These are phyloP conservation scores for Fusarium pseudoanthophilum DNA, from an alignment of 2,329 filamentous ascomycete species.

Conservation along the genomic window DNA sequence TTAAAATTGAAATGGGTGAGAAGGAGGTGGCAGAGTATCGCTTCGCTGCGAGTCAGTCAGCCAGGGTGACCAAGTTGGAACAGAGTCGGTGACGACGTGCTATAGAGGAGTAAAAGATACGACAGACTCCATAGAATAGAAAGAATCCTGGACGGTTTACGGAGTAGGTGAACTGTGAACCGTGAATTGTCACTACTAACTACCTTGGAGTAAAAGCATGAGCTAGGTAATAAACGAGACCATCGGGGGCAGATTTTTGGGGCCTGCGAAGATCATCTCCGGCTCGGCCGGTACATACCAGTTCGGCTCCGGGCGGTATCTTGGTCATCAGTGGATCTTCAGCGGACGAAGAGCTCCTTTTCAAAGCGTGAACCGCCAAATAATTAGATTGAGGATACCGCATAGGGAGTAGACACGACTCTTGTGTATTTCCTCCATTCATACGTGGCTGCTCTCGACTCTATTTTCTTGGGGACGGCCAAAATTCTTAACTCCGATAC, in stretches of 20 bases:
- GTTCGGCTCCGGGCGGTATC: slow-evolving; percentile 19
- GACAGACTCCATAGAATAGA: not conserved
- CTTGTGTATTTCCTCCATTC: not conserved
- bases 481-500: not conserved
- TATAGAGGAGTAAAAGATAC: not conserved
- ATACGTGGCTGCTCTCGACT: not conserved
- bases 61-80: not conserved
- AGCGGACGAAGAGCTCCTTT: slow-evolving; percentile 13
- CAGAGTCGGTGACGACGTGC: not conserved
- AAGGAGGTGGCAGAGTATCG: slow-evolving; percentile 18
- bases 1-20: slow-evolving; percentile 15
- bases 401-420: not conserved
- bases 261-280: slow-evolving; percentile 2
- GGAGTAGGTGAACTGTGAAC: slow-evolving; percentile 5
- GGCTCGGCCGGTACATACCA: slow-evolving; percentile 11
- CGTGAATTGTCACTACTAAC: slow-evolving; percentile 10
- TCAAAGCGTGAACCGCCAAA: not conserved
- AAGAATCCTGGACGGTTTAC: not conserved
- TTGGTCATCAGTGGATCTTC: not conserved
- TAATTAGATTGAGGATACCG: not conserved
- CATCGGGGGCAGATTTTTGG: slow-evolving; percentile 8
- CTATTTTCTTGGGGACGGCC: not conserved
- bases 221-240: slow-evolving; percentile 10
- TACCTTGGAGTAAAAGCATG: not conserved
- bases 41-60: slow-evolving; percentile 22